Evolutionary conservation across 192 early-diverging fungal species (phyloP), one percentile per base, ranked within the genome.

Genomic region (Neocallimastix lanati): DNA sequence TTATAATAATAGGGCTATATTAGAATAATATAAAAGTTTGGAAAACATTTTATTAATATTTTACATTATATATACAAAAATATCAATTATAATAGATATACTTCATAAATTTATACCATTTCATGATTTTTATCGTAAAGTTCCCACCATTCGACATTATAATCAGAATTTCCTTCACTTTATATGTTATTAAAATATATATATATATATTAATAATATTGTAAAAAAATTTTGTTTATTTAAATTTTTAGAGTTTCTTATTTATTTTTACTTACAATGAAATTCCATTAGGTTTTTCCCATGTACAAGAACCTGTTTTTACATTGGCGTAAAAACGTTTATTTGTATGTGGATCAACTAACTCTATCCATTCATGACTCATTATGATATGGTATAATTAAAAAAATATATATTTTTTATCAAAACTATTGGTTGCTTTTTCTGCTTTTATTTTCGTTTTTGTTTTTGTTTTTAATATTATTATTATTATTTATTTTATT

Each of bases 121-220:
- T 94, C 90, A 40, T 92, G 88, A 36, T 91, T 84, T 35, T 96
- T 92, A 84, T 97, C 96, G 81, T 90, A 92, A 29, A 96, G 90
- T 87, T 99, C 95, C 97, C 97, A 99, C 94, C 95, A 99, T 82
- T 99, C 97, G 82, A 90, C 90, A 67, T 88, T 87, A n/a, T 83
- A 21, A 21, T 50, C 6, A 21, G 13, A 50, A 50, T 50, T 50
- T 13, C 6, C 40, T 16, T 6, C 13, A 50, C 18, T 14, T 37
- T n/a, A n/a, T n/a, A n/a, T n/a, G n/a, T n/a, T n/a, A n/a, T n/a
- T n/a, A n/a, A n/a, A n/a, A n/a, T 37, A 37, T 37, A 13, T 13
- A 37, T 37, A 37, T 13, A 37, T 13, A 37, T 37, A 13, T 37
- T 37, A 37, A 37, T 1, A 37, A 37, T 13, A 37, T 1, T 13